These are phyloP conservation scores for Diddensiella transvaalensis DNA, from an alignment of 805 yeast genomes.

Conservation along the genomic window DNA sequence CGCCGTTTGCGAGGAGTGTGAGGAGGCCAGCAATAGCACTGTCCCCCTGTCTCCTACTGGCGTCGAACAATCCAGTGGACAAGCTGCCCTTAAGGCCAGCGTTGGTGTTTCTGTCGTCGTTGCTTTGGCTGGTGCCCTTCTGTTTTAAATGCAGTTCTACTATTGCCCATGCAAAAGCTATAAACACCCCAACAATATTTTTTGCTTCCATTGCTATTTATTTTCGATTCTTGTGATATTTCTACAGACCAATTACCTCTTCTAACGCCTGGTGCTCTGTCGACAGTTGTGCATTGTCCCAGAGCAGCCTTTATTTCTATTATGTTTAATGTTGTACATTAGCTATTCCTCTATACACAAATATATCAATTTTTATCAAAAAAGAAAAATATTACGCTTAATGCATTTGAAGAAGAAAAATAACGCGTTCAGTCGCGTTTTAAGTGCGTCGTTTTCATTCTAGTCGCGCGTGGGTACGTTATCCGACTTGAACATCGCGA, in stretches of 20 bases:
- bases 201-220: conserved; percentile 4
- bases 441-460: too few species aligned
- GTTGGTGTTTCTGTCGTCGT: conserved; percentile 19
- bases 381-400: too few species aligned
- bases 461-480: not conserved
- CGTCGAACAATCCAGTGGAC: conserved; percentile 13
- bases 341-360: too few species aligned
- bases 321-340: too few species aligned
- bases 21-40: conserved; percentile 3
- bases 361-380: too few species aligned
- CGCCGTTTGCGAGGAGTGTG: not conserved
- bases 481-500: conserved; percentile 8
- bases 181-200: not conserved
- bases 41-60: conserved; percentile 9
- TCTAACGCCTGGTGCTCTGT: not conserved
- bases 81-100: conserved; percentile 15
- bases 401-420: too few species aligned
- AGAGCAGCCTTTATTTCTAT: too few species aligned
- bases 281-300: too few species aligned
- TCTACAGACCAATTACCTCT: not conserved
- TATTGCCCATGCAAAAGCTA: not conserved
- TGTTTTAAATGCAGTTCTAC: conserved; percentile 11
- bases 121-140: conserved; percentile 19
- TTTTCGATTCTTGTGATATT: not conserved
- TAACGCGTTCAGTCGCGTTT: too few species aligned